These are phyloP conservation scores for Xylaria sp. DNA, from an alignment of 2,329 filamentous ascomycete genomes.

Conservation along the genomic window DNA sequence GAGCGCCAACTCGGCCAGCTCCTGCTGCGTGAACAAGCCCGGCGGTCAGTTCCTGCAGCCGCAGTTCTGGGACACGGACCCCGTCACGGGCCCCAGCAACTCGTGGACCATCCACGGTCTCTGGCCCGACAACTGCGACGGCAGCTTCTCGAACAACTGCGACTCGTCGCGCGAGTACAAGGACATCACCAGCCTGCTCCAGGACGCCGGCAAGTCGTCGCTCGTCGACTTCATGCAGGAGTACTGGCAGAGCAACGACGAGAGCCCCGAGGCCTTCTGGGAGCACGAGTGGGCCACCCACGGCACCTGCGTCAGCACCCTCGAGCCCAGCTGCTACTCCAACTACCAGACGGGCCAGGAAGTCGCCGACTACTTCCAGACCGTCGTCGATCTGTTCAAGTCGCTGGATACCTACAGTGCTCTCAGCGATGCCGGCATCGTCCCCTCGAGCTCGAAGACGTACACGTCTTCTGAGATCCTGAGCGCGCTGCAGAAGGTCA, in stretches of 20 bases:
- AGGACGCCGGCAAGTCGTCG: conserved; percentile 38
- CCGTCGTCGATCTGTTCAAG: conserved; percentile 61
- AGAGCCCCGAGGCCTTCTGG: conserved; percentile 62
- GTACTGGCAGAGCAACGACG: conserved; percentile 67
- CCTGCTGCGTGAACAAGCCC: conserved; percentile 70
- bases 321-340: conserved; percentile 61
- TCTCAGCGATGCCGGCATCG: conserved; percentile 57
- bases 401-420: conserved; percentile 57
- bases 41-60: conserved; percentile 67
- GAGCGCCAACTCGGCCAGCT: conserved; percentile 38
- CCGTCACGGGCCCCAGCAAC: conserved; percentile 58
- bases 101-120: conserved; percentile 73
- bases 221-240: conserved; percentile 61
- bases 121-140: conserved; percentile 64
- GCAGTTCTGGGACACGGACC: conserved; percentile 71
- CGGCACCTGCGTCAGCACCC: conserved; percentile 65
- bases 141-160: conserved; percentile 62
- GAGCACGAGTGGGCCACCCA: conserved; percentile 72
- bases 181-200: conserved; percentile 60
- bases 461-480: conserved; percentile 58
- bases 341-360: conserved; percentile 57
- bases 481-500: conserved; percentile 47
- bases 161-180: conserved; percentile 56
- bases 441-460: conserved; percentile 48
- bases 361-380: conserved; percentile 64